Evolutionary conservation across 805 yeast genomes (phyloP).

Genomic region (Candida schatavii): DNA sequence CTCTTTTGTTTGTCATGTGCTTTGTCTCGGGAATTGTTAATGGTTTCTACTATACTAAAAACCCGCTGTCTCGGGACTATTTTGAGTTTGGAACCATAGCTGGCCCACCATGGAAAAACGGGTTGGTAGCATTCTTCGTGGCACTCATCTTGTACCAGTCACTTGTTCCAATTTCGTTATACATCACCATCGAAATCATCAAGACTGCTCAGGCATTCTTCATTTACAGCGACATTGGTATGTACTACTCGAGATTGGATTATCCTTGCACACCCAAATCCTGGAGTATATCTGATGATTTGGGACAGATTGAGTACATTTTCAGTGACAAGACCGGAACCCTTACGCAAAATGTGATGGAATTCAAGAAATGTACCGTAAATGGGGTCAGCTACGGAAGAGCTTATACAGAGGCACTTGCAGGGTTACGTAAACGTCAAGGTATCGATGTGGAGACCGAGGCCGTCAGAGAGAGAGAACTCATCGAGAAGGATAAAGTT

Average conservation of each 20-base stretch:
- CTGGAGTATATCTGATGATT: conserved; percentile 83
- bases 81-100: conserved; percentile 73
- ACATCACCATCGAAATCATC: conserved; percentile 78
- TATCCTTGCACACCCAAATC: conserved; percentile 83
- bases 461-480: conserved; percentile 47
- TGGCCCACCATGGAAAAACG: conserved; percentile 62
- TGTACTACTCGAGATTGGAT: conserved; percentile 68
- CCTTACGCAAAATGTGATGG: conserved; percentile 81
- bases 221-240: conserved; percentile 69
- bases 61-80: conserved; percentile 51
- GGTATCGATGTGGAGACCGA: conserved; percentile 74
- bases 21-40: conserved; percentile 67
- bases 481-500: conserved; percentile 55
- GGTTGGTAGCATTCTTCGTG: conserved; percentile 70
- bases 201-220: conserved; percentile 80
- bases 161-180: conserved; percentile 78
- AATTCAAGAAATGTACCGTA: conserved; percentile 76
- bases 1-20: conserved; percentile 62
- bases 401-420: conserved; percentile 81
- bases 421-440: conserved; percentile 73
- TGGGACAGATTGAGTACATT: conserved; percentile 82
- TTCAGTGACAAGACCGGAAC: conserved; percentile 87
- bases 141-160: conserved; percentile 75
- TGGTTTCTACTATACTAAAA: conserved; percentile 57
- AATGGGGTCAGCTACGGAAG: conserved; percentile 71